Evolutionary conservation across 2,329 filamentous ascomycete genomes (phyloP).

Genomic region (Fusarium clavum): DNA sequence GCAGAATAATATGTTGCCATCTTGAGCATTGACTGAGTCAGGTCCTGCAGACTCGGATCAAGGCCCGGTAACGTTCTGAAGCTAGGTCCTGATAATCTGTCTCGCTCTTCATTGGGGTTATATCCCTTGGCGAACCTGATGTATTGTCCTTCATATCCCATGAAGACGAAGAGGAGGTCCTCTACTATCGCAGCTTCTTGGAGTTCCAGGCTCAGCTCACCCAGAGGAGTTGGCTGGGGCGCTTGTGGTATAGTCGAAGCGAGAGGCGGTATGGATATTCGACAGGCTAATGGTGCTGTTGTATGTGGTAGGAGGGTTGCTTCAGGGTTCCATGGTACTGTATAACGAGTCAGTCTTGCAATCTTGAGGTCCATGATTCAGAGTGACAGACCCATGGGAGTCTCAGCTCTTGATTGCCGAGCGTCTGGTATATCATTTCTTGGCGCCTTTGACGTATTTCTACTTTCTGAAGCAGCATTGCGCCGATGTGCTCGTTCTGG

Average conservation of each 20-base stretch:
- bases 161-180: slow-evolving; percentile 93
- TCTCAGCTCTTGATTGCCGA: slow-evolving; percentile 58
- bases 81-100: slow-evolving; percentile 82
- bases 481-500: slow-evolving; percentile 65
- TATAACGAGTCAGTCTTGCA: slow-evolving; percentile 36
- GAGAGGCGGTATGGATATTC: slow-evolving; percentile 74
- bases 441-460: slow-evolving; percentile 52
- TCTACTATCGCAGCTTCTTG: slow-evolving; percentile 91
- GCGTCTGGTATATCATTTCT: slow-evolving; percentile 59
- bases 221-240: slow-evolving; percentile 75
- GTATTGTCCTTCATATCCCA: slow-evolving; percentile 99
- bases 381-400: slow-evolving; percentile 59
- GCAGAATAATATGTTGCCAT: slow-evolving; percentile 95
- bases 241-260: slow-evolving; percentile 79
- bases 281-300: slow-evolving; percentile 77
- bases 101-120: slow-evolving; percentile 85
- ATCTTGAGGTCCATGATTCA: not conserved
- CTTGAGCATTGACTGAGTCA: slow-evolving; percentile 88
- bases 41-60: slow-evolving; percentile 89
- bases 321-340: slow-evolving; percentile 80
- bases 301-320: slow-evolving; percentile 77
- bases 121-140: slow-evolving; percentile 87
- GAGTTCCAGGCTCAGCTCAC: slow-evolving; percentile 78
- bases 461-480: slow-evolving; percentile 52
- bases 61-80: slow-evolving; percentile 85